Evolutionary conservation across 495 filamentous ascomycete genomes (phyloP), one percentile per base, ranked within the genome.

Genomic region (Beverwykella pulmonaria): DNA sequence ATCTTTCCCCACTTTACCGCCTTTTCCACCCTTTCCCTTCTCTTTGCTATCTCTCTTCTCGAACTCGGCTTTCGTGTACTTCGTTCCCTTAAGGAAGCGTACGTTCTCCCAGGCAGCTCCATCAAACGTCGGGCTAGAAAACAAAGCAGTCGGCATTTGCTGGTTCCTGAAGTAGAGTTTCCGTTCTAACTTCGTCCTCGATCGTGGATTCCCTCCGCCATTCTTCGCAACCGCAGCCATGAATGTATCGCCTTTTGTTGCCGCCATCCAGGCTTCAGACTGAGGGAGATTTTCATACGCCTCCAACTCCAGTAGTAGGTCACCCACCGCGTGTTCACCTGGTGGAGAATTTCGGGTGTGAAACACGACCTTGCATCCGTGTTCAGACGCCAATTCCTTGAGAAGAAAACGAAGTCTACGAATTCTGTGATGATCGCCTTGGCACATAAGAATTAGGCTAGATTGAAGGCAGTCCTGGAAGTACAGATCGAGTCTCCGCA

Each of bases 111-210:
- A 55, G 52, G 30, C 26, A 4, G 19, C 27, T 30, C 5, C 10
- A 10, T 55, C 26, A n/a, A 55, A 55, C 17, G 52, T 32, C 10
- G 26, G 52, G 29, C 52, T 55, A 27, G 52, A 5, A 20, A 55
- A 55, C 6, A 55, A 30, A 5, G 29, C n/a, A 20, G 26, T 20
- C 25, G n/a, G 25, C 6, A 30, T 20, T 5, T 55, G 52, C n/a
- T 7, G 3, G 29, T 30, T 49, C 52, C n/a, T 30, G 15, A 61
- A 22, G n/a, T 34, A 50, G 15, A 32, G 25, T 14, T 20, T 22
- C 27, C 3, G 14, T 19, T 61, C 25, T 3, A 41, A 6, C 47
- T 52, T 61, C 26, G 27, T 23, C 27, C 47, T 30, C 5, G 8
- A 1, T 1, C 32, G 46, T 5, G 47, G 22, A 17, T 14, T 36